Conservation (phyloP, 23 red algal genomes). For the Gracilaria vermiculophylla region DNA sequence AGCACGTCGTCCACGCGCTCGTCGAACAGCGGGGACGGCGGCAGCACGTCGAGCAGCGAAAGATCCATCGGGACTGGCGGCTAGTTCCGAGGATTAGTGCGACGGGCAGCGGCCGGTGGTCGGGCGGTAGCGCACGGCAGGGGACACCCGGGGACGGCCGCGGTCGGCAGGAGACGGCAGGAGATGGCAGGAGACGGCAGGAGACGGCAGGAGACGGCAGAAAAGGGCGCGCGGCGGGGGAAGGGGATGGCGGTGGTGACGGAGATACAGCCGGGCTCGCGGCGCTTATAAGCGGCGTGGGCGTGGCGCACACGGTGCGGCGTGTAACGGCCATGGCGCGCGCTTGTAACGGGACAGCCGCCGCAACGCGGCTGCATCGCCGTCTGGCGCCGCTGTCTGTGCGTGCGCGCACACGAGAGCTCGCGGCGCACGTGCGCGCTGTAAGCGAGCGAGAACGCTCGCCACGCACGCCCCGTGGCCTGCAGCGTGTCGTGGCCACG, state of each 20-base stretch:
- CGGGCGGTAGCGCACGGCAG: no score
- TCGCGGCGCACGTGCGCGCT: background rate
- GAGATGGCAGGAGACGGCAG: background rate
- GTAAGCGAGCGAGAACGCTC: no score
- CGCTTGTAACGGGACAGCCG: background rate
- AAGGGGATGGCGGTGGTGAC: background rate
- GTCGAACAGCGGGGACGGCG: conserved; percentile 39
- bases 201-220: background rate
- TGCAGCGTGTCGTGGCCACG: background rate
- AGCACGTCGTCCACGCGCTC: conserved; percentile 18
- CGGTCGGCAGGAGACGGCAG: background rate
- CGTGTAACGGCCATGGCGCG: background rate
- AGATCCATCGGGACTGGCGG: background rate
- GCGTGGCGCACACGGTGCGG: background rate
- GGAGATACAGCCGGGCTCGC: background rate
- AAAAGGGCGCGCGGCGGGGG: background rate
- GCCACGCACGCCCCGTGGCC: no score
- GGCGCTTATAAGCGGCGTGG: background rate
- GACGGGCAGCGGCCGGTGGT: conserved; percentile 6
- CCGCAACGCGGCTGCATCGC: background rate
- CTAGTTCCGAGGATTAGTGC: background rate
- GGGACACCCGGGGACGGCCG: background rate
- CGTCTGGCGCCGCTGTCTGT: background rate
- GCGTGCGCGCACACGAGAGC: background rate
- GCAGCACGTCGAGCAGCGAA: conserved; percentile 3